phyloP scores from a whole-genome alignment of 768 basidiomycete species.

The Tephrocybe sp. region DNA sequence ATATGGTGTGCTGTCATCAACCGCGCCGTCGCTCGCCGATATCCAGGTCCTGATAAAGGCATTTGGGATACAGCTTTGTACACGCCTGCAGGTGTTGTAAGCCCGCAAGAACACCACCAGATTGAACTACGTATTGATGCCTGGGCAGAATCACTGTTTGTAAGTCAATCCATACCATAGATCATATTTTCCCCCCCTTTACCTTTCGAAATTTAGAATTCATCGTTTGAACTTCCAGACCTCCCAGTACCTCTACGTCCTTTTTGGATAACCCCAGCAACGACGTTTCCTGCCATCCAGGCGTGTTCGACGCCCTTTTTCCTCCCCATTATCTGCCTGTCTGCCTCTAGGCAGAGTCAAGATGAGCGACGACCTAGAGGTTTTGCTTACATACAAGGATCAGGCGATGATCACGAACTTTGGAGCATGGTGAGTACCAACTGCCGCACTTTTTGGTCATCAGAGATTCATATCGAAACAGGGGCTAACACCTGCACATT shows the following conservation, averaged over 20 bases:
- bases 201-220: conserved; percentile 42
- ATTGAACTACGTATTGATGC: conserved; percentile 62
- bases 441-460: not conserved
- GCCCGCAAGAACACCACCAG: conserved; percentile 74
- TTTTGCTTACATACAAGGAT: conserved; percentile 89
- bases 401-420: conserved; percentile 92
- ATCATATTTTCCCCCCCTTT: too few relatives aligned
- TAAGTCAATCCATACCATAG: conserved; percentile 21
- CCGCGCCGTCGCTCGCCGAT: conserved; percentile 43
- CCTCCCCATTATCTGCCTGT: conserved; percentile 78
- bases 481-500: conserved; percentile 12
- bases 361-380: conserved; percentile 63
- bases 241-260: conserved; percentile 72
- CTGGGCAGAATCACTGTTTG: conserved; percentile 71
- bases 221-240: conserved; percentile 65
- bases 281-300: conserved; percentile 39
- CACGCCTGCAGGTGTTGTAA: conserved; percentile 67
- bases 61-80: conserved; percentile 62
- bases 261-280: conserved; percentile 83
- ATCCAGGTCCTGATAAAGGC: conserved; percentile 20
- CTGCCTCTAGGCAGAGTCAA: conserved; percentile 71
- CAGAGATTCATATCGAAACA: not conserved
- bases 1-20: conserved; percentile 95
- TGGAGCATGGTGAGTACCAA: conserved; percentile 65
- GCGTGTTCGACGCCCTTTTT: conserved; percentile 30